A percentile compares a stretch with the other conserved stretches of the same genome.
Conservation (phyloP, 108 stramenopile genomes). For the Epipyxis sp. region DNA sequence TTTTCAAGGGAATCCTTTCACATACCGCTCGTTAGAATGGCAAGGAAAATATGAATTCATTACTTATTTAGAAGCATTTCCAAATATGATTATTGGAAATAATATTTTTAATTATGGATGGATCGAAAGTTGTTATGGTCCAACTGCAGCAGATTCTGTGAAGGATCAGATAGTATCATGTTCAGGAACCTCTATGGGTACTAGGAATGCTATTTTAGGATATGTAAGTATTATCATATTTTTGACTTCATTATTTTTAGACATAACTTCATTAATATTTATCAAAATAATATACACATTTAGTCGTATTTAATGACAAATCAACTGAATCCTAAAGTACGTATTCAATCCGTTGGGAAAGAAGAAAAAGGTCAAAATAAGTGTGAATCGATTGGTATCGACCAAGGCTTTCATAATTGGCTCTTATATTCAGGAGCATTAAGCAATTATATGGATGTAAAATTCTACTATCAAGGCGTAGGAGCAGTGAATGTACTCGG, state of each 20-base stretch:
- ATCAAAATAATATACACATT: no score
- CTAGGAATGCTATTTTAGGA: not conserved
- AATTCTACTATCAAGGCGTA: constrained; percentile 4
- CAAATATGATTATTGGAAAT: not conserved
- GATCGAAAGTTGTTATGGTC: constrained; percentile 3
- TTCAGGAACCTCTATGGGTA: not conserved
- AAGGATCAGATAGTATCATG: not conserved
- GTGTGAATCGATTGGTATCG: not conserved
- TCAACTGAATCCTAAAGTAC: not conserved
- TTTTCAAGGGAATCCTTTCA: constrained; percentile 12
- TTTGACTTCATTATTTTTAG: not conserved
- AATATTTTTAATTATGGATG: not conserved
- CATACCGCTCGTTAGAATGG: not conserved
- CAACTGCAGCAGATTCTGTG: not conserved
- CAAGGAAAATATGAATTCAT: not conserved
- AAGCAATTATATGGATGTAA: not conserved
- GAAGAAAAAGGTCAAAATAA: not conserved
- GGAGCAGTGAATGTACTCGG: constrained; percentile 10
- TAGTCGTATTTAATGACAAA: not conserved
- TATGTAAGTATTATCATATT: no score
- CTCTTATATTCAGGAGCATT: not conserved
- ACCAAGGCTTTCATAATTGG: constrained; percentile 19
- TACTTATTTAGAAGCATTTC: not conserved
- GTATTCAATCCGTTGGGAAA: not conserved
- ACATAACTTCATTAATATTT: not conserved